A percentile compares a stretch with the other conserved stretches of the same genome.
Evolutionary conservation across 805 yeast species (phyloP).

Genomic region (Candida tibetensis): DNA sequence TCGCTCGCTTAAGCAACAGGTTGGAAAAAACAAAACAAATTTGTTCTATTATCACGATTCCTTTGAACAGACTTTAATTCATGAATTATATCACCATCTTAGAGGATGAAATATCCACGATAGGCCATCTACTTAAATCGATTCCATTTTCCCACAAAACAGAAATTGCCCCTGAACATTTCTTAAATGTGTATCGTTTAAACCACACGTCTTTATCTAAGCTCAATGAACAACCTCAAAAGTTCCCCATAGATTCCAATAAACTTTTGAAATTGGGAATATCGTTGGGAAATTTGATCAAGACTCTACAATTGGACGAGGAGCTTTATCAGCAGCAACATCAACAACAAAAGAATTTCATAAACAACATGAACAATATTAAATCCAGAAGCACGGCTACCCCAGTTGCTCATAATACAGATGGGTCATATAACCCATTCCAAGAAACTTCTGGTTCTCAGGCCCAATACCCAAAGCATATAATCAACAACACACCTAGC

Average conservation of each 20-base stretch:
- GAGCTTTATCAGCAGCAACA: conserved; percentile 27
- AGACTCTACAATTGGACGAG: conserved; percentile 35
- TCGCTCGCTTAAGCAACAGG: no score
- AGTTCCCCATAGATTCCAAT: conserved; percentile 34
- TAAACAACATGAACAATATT: conserved; percentile 12
- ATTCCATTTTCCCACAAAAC: conserved; percentile 32
- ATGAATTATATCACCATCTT: conserved; percentile 14
- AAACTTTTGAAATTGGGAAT: conserved; percentile 41
- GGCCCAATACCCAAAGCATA: conserved; percentile 8
- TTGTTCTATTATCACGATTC: no score
- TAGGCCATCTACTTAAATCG: conserved; percentile 27
- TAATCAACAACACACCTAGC: conserved; percentile 5
- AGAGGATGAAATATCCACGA: conserved; percentile 24
- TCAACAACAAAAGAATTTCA: conserved; percentile 17
- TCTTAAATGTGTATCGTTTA: conserved; percentile 33
- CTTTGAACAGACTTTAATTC: no score
- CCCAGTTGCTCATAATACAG: not conserved
- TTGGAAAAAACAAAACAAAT: no score
- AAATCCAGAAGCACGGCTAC: conserved; percentile 4
- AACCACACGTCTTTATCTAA: conserved; percentile 18
- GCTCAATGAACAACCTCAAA: conserved; percentile 21
- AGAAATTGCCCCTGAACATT: conserved; percentile 16
- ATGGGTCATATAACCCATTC: conserved; percentile 9
- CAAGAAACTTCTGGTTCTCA: not conserved
- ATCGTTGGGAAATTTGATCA: conserved; percentile 40